These are phyloP conservation scores for Pseudonitzschia multistriata DNA, from an alignment of 108 stramenopile species.

Conservation along the genomic window DNA sequence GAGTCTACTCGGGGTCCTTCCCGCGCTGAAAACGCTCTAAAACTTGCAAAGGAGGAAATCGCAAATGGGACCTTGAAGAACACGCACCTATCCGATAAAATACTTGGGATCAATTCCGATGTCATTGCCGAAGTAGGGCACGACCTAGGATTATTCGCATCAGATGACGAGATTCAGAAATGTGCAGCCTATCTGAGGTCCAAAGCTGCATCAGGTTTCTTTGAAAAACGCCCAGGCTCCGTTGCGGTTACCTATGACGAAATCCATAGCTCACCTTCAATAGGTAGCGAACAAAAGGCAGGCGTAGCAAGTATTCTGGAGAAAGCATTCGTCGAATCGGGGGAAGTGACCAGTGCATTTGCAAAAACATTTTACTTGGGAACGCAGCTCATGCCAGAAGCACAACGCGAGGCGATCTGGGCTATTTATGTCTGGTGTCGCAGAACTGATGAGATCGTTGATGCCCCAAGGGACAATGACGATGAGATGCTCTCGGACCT, in stretches of 20 bases:
- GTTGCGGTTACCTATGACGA: conserved; percentile 4
- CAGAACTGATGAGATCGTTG: conserved; percentile 96
- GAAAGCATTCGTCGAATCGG: conserved; percentile 90
- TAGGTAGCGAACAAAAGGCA: conserved; percentile 31
- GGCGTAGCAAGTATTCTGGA: conserved; percentile 44
- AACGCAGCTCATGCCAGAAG: conserved; percentile 76
- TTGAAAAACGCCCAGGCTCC: conserved; percentile 33
- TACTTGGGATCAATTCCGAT: conserved; percentile 88
- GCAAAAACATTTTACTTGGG: conserved; percentile 97
- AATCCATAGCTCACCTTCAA: not conserved
- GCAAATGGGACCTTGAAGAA: conserved; percentile 8
- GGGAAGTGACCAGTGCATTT: conserved; percentile 93
- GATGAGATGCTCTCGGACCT: conserved; percentile 84
- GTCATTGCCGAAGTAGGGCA: conserved; percentile 85
- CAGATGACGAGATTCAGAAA: conserved; percentile 55
- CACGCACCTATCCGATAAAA: conserved; percentile 20
- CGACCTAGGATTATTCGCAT: conserved; percentile 65
- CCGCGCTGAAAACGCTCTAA: conserved; percentile 70
- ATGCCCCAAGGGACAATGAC: conserved; percentile 77
- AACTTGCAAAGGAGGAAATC: conserved; percentile 50
- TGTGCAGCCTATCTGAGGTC: conserved; percentile 72
- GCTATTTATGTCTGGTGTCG: conserved; percentile 98
- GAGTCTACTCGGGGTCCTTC: conserved; percentile 69
- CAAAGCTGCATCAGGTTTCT: conserved; percentile 47
- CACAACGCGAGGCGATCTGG: conserved; percentile 83